Evolutionary conservation across 2,329 filamentous ascomycete genomes (phyloP).

Genomic region (Boeremia exigua): DNA sequence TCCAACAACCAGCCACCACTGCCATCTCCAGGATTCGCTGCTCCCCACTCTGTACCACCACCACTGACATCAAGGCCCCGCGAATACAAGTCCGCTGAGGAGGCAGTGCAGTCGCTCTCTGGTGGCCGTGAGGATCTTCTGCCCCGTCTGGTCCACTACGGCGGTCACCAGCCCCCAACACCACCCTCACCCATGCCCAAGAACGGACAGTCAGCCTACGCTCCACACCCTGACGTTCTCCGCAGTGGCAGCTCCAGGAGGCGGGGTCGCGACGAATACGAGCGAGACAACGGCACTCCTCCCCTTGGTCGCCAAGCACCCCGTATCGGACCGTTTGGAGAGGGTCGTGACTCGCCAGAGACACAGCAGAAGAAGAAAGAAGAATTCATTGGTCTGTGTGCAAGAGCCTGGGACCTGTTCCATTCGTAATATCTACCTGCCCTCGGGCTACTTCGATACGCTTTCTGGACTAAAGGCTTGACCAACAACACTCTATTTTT

Average conservation of each 20-base stretch:
- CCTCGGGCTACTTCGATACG: conserved; percentile 22
- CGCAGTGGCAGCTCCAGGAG: conserved; percentile 70
- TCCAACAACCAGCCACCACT: conserved; percentile 71
- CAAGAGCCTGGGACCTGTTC: conserved; percentile 94
- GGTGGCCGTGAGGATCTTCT: conserved; percentile 91
- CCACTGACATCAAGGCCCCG: conserved; percentile 67
- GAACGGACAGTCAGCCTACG: conserved; percentile 43
- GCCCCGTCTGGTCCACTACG: conserved; percentile 94
- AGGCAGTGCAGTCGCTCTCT: conserved; percentile 87
- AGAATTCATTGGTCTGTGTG: conserved; percentile 85
- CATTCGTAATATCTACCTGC: conserved; percentile 68
- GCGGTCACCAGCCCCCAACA: conserved; percentile 89
- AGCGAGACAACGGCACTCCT: conserved; percentile 83
- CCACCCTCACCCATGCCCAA: conserved; percentile 78
- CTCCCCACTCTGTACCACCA: conserved; percentile 55
- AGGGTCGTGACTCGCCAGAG: conserved; percentile 82
- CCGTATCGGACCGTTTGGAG: conserved; percentile 71
- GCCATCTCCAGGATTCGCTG: conserved; percentile 78
- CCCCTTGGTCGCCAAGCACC: conserved; percentile 72
- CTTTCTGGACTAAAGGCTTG: conserved; percentile 27
- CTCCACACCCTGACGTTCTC: conserved; percentile 41
- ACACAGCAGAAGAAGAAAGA: conserved; percentile 87
- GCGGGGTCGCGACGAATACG: conserved; percentile 87
- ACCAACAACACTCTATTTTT: conserved; percentile 29
- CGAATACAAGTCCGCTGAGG: conserved; percentile 95